A percentile compares a stretch with the other conserved stretches of the same genome.
Evolutionary conservation across 2,329 filamentous ascomycete species (phyloP).

Genomic region (Mycocentrospora acerina): DNA sequence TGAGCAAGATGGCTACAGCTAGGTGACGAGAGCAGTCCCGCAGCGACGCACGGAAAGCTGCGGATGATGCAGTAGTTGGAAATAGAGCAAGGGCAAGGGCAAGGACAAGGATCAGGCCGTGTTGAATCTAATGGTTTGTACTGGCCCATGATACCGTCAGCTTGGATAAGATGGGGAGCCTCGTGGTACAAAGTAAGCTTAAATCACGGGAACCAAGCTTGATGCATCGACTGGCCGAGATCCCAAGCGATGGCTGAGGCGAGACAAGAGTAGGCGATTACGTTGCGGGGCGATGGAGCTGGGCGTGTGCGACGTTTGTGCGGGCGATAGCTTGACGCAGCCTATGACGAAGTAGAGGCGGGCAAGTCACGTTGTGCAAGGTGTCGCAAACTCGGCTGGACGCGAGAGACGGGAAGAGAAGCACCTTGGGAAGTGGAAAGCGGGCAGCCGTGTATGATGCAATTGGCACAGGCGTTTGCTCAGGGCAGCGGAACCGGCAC

Average conservation of each 20-base stretch:
- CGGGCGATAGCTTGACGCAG: constrained; percentile 17
- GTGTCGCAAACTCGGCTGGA: constrained; percentile 2
- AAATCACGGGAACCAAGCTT: constrained; percentile 35
- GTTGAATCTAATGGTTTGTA: neutral
- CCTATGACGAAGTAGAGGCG: constrained; percentile 6
- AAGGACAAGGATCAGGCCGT: neutral
- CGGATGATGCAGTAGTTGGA: neutral
- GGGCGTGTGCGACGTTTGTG: constrained; percentile 22
- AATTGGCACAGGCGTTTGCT: too few relatives aligned
- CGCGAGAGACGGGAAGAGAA: too few relatives aligned
- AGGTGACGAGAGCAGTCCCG: too few relatives aligned
- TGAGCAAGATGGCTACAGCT: too few relatives aligned
- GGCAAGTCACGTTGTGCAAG: constrained; percentile 6
- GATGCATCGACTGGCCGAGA: constrained; percentile 25
- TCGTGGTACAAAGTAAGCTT: constrained; percentile 39
- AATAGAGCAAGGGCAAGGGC: neutral
- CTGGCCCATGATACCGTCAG: constrained; percentile 5
- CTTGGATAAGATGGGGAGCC: constrained; percentile 22
- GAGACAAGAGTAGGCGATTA: constrained; percentile 21
- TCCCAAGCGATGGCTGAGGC: constrained; percentile 24
- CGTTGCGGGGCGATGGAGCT: constrained; percentile 34
- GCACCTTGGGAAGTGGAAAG: too few relatives aligned
- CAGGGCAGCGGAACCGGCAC: constrained; percentile 12
- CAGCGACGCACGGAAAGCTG: neutral
- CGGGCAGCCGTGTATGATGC: too few relatives aligned